Percentiles rank a stretch among this genome's conserved stretches.
phyloP scores from a whole-genome alignment of 2,329 filamentous ascomycete species.

The Venturia aucupariae region DNA sequence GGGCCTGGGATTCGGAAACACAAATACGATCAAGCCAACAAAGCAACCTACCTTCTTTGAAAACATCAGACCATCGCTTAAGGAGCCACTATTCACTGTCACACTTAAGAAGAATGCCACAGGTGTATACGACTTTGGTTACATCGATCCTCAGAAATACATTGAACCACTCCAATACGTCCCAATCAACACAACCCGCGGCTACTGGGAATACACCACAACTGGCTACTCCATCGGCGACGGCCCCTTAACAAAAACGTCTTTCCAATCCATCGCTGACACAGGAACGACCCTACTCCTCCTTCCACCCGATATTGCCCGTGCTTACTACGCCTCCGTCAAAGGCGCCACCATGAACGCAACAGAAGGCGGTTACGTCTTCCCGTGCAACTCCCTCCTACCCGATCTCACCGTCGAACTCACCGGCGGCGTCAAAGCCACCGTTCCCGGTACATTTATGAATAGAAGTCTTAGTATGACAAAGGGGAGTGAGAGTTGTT shows the following conservation, averaged over 20 bases:
- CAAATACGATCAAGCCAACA: constrained; percentile 48
- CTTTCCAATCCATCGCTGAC: constrained; percentile 53
- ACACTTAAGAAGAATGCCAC: constrained; percentile 44
- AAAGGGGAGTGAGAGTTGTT: constrained; percentile 42
- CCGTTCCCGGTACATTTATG: constrained; percentile 5
- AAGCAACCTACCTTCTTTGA: constrained; percentile 51
- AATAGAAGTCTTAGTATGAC: neutral
- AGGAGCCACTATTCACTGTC: constrained; percentile 48
- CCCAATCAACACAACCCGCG: constrained; percentile 46
- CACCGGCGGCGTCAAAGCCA: constrained; percentile 27
- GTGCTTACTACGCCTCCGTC: constrained; percentile 52
- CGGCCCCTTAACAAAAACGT: constrained; percentile 24
- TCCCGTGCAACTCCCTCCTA: constrained; percentile 41
- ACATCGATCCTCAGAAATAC: constrained; percentile 49
- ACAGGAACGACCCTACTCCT: constrained; percentile 62
- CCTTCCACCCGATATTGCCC: constrained; percentile 44
- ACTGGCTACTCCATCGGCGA: constrained; percentile 47
- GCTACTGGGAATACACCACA: constrained; percentile 55
- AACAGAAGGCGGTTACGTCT: constrained; percentile 45
- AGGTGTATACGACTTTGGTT: constrained; percentile 45
- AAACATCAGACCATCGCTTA: constrained; percentile 44
- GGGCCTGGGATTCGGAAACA: constrained; percentile 49
- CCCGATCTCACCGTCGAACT: constrained; percentile 48
- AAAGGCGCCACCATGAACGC: constrained; percentile 40
- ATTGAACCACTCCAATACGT: constrained; percentile 47